Percentiles rank a stretch among this genome's conserved stretches.
Evolutionary conservation across 495 filamentous ascomycete genomes (phyloP).

Genomic region (Penicillium ucsense): DNA sequence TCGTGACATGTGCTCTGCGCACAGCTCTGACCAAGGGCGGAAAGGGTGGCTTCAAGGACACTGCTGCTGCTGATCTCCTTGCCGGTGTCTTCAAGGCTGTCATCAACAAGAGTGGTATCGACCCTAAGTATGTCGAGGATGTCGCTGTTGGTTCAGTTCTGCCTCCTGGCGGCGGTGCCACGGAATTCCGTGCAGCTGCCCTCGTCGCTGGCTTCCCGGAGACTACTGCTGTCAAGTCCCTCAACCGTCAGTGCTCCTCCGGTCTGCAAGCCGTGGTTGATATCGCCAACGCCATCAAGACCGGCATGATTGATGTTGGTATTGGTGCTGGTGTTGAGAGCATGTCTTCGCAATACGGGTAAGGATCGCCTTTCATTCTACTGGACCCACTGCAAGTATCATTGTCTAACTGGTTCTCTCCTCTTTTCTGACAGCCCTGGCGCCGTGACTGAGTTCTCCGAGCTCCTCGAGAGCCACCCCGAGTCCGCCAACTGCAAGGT

Average conservation of each 20-base stretch:
- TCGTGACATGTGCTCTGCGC: constrained; percentile 86
- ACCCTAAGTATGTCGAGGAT: constrained; percentile 79
- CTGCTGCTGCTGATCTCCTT: constrained; percentile 74
- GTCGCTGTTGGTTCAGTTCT: constrained; percentile 88
- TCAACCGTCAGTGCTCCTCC: constrained; percentile 88
- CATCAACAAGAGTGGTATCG: constrained; percentile 73
- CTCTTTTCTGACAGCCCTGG: constrained; percentile 47
- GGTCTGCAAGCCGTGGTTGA: constrained; percentile 87
- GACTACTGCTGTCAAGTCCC: constrained; percentile 64
- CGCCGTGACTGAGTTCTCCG: constrained; percentile 90
- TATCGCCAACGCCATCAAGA: constrained; percentile 78
- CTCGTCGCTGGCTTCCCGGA: constrained; percentile 89
- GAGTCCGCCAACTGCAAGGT: constrained; percentile 95
- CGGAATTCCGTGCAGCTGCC: constrained; percentile 88
- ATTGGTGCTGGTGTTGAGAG: constrained; percentile 96
- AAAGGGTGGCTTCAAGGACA: constrained; percentile 93
- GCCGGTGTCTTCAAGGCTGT: constrained; percentile 73
- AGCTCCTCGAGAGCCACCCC: constrained; percentile 73
- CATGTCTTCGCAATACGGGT: constrained; percentile 91
- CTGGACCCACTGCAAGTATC: neutral
- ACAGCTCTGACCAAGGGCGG: constrained; percentile 88
- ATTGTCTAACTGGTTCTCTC: neutral
- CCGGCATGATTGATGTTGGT: constrained; percentile 91
- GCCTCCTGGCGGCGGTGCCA: constrained; percentile 87
- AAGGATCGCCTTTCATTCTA: constrained; percentile 15